A percentile compares a stretch with the other conserved stretches of the same genome.
Evolutionary conservation across 805 yeast species (phyloP).

Genomic region (Cyberlindnera suaveolens): DNA sequence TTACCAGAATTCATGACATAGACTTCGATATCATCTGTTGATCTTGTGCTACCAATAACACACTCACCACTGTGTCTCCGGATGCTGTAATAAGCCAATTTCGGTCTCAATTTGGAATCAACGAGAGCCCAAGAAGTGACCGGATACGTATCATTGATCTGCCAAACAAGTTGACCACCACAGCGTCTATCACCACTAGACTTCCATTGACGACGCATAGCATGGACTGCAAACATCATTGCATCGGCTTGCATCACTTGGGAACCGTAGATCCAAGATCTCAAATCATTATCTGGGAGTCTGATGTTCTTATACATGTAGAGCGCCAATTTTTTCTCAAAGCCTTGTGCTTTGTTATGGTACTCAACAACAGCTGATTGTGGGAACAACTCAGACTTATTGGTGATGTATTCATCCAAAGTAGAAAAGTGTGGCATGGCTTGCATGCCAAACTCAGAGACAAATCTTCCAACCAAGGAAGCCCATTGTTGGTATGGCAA

Average conservation of each 20-base stretch:
- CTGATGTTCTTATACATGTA: conserved; percentile 41
- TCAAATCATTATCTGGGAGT: conserved; percentile 30
- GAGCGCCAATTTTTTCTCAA: conserved; percentile 37
- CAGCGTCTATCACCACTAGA: conserved; percentile 27
- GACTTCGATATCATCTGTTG: background rate
- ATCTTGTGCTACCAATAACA: conserved; percentile 17
- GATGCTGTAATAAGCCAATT: conserved; percentile 41
- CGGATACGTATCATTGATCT: conserved; percentile 49
- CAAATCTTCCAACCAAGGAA: conserved; percentile 40
- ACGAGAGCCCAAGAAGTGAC: conserved; percentile 44
- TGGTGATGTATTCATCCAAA: conserved; percentile 30
- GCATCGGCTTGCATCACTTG: conserved; percentile 49
- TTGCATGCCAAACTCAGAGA: conserved; percentile 51
- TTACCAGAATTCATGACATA: background rate
- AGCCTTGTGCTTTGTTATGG: conserved; percentile 46
- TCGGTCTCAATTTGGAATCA: conserved; percentile 37
- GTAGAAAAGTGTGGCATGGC: conserved; percentile 37
- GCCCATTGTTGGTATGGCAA: conserved; percentile 44
- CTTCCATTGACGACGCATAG: conserved; percentile 44
- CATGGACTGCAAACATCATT: conserved; percentile 37
- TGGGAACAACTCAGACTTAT: conserved; percentile 34
- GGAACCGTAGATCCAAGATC: conserved; percentile 43
- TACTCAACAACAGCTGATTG: conserved; percentile 38
- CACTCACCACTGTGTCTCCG: conserved; percentile 33
- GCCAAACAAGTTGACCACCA: conserved; percentile 50